Evolutionary conservation across 2,329 filamentous ascomycete species (phyloP), one percentile per base, ranked within the genome.

Genomic region (Fusarium redolens): DNA sequence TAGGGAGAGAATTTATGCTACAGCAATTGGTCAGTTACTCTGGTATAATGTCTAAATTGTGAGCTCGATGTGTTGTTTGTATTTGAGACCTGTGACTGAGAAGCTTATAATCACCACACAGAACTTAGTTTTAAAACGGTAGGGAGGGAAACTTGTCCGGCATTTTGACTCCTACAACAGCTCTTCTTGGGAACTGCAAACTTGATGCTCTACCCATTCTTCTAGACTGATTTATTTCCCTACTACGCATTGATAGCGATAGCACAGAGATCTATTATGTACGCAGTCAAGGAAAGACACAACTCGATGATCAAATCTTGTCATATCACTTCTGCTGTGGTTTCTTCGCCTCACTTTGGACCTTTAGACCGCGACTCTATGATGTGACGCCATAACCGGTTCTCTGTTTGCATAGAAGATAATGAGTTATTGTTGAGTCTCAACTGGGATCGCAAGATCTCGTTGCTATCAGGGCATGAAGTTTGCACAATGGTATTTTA

Each of bases 371-470:
- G 11, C 4, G 5, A 4, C 47, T 51, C 12, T 22, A 22, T 5
- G 4, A 51, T 33, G 15, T 14, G 7, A 22, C 30, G 1, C n/a
- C 6, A 51, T 5, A 9, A 5, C 18, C 0, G 12, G 47, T 2
- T 25, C 9, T 10, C 5, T 18, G 14, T 7, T 17, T 5, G 1
- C 4, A 35, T 3, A 7, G n/a, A 51, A 33, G n/a, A 9, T 7
- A 1, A 3, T 18, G 15, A 14, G 15, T 4, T 22, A 10, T 22
- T 15, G 4, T 14, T 2, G 20, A 33, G 5, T 47, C 9, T 11
- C 11, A 0, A 5, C 4, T 15, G 6, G 28, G 28, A 7, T 28
- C 28, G 18, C 12, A 28, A 28, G 44, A 28, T 10, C 28, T 20
- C 5, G 14, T 47, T 47, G 18, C 25, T 30, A 47, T 20, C 44